phyloP scores from a whole-genome alignment of 306 rosid species.

The Clitoria ternatea region DNA sequence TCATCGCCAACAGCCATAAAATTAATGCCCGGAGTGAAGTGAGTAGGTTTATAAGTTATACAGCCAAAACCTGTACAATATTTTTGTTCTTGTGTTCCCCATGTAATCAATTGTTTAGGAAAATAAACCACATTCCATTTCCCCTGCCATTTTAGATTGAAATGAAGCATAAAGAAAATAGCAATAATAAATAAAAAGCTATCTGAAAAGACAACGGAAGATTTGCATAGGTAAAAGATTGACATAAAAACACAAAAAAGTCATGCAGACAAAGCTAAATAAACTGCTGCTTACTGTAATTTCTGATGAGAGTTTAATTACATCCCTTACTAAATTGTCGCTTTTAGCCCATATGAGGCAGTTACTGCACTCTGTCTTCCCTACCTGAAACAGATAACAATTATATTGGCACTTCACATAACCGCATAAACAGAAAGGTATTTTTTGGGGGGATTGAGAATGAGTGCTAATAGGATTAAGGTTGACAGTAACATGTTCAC shows the following conservation, averaged over 20 bases:
- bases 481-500: background rate
- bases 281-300: constrained; percentile 39
- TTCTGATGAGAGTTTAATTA: constrained; percentile 65
- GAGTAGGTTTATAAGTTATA: background rate
- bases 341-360: constrained; percentile 90
- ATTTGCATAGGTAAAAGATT: background rate
- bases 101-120: background rate
- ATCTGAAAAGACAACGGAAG: background rate
- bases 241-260: background rate
- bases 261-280: constrained; percentile 3
- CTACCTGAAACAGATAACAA: constrained; percentile 53
- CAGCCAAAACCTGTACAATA: background rate
- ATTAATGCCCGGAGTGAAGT: background rate
- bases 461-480: background rate
- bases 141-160: background rate
- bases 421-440: background rate
- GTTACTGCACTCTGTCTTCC: constrained; percentile 60
- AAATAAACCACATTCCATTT: background rate
- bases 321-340: constrained; percentile 74
- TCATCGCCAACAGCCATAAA: background rate
- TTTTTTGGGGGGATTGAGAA: background rate
- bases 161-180: background rate
- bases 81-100: constrained; percentile 9
- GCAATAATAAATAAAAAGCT: background rate
- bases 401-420: background rate